Evolutionary conservation across 106 monocot species (phyloP), one percentile per base, ranked within the genome.

Genomic region (Amphibolis antarctica): DNA sequence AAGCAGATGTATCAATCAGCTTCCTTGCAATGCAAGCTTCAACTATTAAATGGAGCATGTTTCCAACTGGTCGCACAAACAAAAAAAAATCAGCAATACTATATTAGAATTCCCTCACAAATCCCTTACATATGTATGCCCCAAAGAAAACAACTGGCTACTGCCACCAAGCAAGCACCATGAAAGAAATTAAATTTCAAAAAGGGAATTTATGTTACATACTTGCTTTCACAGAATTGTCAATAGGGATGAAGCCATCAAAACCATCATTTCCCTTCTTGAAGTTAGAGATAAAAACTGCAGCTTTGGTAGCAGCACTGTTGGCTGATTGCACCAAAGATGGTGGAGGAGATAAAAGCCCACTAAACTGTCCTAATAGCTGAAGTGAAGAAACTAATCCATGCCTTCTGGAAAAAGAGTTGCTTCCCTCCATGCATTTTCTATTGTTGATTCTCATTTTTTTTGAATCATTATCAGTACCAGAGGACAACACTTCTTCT

Each of bases 21-120:
- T 89, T 82, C 59, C 94, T 86, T 12, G 94, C 75, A 53, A 94
- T 94, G 63, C 94, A 94, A 42, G 89, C 85, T 81, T 94, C 94
- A 66, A 94, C 83, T 49, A 94, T 80, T 64, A 94, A 81, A 78
- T 94, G 94, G 47, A 89, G 64, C 83, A 94, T 83, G 71, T 60
- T 94, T 42, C 94, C 94, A 68, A 60, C 94, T 94, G 79, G 46
- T 66, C 36, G 27, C n/a, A 67, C 28, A 30, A 66, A 55, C 12
- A 67, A 17, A 7, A 25, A 55, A 55, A 13, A n/a, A n/a, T n/a
- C 18, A 43, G 10, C 43, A 50, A 47, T 14, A 28, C 46, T 28
- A 64, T 10, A 26, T 27, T 22, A 14, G 14, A 58, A 3, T 58
- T 22, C 1, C n/a, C n/a, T n/a, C 24, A 7, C 23, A 56, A 64